A percentile compares a stretch with the other conserved stretches of the same genome.
Conservation (phyloP, 2,329 filamentous ascomycete species). For the Parastagonospora avenae region DNA sequence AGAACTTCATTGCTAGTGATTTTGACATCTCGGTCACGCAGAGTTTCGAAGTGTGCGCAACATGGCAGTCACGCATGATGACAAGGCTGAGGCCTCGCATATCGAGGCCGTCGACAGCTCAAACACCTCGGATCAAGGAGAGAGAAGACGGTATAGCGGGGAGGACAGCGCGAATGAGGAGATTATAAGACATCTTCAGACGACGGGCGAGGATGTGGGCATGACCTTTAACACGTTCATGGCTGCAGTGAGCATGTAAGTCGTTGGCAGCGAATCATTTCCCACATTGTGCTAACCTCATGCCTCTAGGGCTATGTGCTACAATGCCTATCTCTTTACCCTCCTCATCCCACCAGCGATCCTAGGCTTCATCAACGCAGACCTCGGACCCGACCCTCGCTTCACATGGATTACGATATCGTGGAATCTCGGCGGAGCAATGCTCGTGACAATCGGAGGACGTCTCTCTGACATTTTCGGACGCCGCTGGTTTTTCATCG, state of each 20-base stretch:
- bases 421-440: constrained; percentile 40
- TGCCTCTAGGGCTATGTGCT: constrained; percentile 34
- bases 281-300: too few species aligned
- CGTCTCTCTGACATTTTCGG: constrained; percentile 51
- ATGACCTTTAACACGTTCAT: constrained; percentile 22
- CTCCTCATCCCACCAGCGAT: constrained; percentile 40
- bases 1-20: neutral
- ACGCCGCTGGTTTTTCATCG: constrained; percentile 38
- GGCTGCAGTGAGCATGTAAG: neutral
- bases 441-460: constrained; percentile 39
- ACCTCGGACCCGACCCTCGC: constrained; percentile 36
- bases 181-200: constrained; percentile 35
- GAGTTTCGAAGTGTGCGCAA: neutral
- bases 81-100: constrained; percentile 17
- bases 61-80: constrained; percentile 9
- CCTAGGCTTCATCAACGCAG: constrained; percentile 40
- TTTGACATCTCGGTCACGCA: neutral
- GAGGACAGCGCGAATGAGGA: constrained; percentile 30
- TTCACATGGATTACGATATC: constrained; percentile 43
- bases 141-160: neutral
- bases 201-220: constrained; percentile 37
- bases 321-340: constrained; percentile 42
- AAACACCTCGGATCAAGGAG: constrained; percentile 11
- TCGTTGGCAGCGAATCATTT: too few species aligned
- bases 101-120: constrained; percentile 26